Base-by-base conservation (phyloP, 179 eudicot species). In the Silene vulgaris region DNA sequence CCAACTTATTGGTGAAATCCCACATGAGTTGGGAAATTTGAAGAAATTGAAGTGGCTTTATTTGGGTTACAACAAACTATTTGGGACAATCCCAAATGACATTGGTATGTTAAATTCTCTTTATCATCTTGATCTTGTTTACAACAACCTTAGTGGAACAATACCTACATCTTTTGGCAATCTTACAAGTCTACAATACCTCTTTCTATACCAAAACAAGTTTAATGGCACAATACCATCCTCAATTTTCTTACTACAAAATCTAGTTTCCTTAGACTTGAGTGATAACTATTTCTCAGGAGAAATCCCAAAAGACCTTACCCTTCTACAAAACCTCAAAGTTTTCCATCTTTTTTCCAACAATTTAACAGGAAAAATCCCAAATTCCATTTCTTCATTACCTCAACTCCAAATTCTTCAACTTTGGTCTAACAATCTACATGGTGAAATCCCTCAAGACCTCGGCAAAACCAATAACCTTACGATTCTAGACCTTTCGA, bases 1-100 rank as follows among this genome's bases (percentile, higher is more conserved):
- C 80, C 93, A 88, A 77, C 75, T 93, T 28, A 64, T 75, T 1
- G 96, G 96, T 30, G 82, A 82, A 76, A 86, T 93, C 50, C 93
- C 97, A 45, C 20, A 45, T 3, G 88, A 83, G 54, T 69, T 93
- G 28, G 89, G 91, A 14, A 74, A 70, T 0, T 59, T 91, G 86
- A 88, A 83, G 87, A 86, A 82, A 35, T 77, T 93, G 81, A 88
- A 74, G 26, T 89, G 84, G 88, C 67, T 91, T 70, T 93, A 91
- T 82, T 76, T 93, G 78, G 98, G 98, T 35, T 93, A 93, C 83
- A 93, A 93, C 85, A 90, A 88, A 28, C 68, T 93, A 4, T 84
- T 89, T 12, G 97, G 98, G 4, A 60, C 16, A 43, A 90, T 94
- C 52, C 98, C 98, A 17, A 1, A n/a, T 29, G 89, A 79, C 29